Conservation (phyloP, 192 early-diverging fungal species). For the Rhizophlyctis rosea region DNA sequence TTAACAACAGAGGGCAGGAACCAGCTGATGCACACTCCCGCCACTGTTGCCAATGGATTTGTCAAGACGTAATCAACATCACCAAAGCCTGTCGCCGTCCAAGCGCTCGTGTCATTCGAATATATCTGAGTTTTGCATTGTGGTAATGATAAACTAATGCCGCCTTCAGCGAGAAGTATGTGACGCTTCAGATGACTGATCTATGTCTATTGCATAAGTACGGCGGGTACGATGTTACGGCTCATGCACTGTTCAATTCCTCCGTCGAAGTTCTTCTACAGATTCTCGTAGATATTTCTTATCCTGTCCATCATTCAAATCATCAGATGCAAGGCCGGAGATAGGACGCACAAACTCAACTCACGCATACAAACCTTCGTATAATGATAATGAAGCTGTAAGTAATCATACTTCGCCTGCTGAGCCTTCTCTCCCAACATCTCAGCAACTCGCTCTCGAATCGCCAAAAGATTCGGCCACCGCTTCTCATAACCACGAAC, state of each 20-base stretch:
- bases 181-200: too few relatives aligned
- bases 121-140: too few relatives aligned
- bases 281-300: background rate
- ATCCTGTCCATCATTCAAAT: slow-evolving; percentile 8
- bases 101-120: too few relatives aligned
- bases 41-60: too few relatives aligned
- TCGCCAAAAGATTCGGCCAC: slow-evolving; percentile 18
- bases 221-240: background rate
- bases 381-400: slow-evolving; percentile 39
- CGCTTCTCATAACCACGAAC: slow-evolving; percentile 16
- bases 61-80: too few relatives aligned
- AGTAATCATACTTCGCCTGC: slow-evolving; percentile 11
- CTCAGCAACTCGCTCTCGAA: slow-evolving; percentile 9
- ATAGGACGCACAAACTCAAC: slow-evolving; percentile 1
- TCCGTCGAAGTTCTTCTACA: background rate
- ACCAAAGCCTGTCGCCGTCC: too few relatives aligned
- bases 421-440: slow-evolving; percentile 12
- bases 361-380: slow-evolving; percentile 24
- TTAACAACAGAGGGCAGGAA: too few relatives aligned
- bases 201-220: too few relatives aligned
- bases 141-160: too few relatives aligned
- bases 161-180: too few relatives aligned
- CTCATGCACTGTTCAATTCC: slow-evolving; percentile 2
- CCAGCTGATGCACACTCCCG: too few relatives aligned
- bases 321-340: slow-evolving; percentile 9